Base-by-base conservation (phyloP, 208 protist species). In the Wallacemonas sp. region DNA sequence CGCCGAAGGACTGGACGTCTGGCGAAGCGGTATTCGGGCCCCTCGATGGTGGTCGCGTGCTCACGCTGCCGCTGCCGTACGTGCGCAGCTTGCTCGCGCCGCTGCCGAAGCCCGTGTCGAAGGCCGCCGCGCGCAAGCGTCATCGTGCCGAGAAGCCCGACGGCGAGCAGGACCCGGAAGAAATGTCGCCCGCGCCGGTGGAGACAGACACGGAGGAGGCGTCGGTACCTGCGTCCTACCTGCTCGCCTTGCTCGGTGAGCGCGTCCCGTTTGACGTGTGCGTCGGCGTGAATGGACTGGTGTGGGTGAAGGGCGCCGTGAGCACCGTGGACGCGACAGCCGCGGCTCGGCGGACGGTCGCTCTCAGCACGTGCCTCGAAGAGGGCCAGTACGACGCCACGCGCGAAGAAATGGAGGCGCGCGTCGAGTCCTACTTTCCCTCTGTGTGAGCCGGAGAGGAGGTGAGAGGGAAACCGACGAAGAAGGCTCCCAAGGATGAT, bases 1-100 rank as follows among this genome's bases (percentile, higher is more conserved):
- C 72, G 14, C 74, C 91, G 12, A 86, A 88, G 54, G 87, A 93
- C 69, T 96, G 91, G 88, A 93, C 85, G 3, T 89, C 87, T 12
- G 79, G 81, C 3, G 84, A 94, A 55, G 81, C 86, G 18, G 72
- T 86, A 39, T 96, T 94, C 61, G 91, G 91, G 0, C 83, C 79
- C 18, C 74, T 96, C 31, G 61, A 67, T 14, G 86, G 81, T n/a
- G 91, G 91, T 4, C 77, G 78, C 14, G 64, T 94, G 29, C 63
- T 96, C 25, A 67, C 79, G 18, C 67, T 96, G 14, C 67, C 84
- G 5, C 61, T 96, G 42, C 61, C 79, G 28, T 93, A 93, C 71
- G 80, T 73, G 28, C 77, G 80, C 31, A 81, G 81, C 36, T 72
- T 96, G 26, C 73, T 92, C n/a, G 57, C 69, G 1, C 70, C 81